Percentiles rank a stretch among this genome's conserved stretches.
Evolutionary conservation across 352 stramenopile species (phyloP).

Genomic region (Pythium periplocum): DNA sequence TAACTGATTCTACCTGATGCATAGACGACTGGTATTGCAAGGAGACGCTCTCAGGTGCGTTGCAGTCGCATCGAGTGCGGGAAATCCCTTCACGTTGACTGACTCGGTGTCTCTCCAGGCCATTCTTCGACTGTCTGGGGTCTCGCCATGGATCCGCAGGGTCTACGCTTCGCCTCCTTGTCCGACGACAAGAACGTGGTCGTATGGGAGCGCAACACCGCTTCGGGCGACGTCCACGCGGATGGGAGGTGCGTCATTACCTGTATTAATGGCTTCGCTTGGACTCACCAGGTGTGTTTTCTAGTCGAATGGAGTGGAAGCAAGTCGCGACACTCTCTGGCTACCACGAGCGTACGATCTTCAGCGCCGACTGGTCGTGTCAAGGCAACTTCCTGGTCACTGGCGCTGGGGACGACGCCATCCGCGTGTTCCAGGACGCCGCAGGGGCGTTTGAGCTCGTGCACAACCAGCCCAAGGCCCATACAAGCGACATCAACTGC

Average conservation of each 20-base stretch:
- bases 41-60: conserved; percentile 78
- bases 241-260: conserved; percentile 33
- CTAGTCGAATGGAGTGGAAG: conserved; percentile 74
- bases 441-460: conserved; percentile 59
- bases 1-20: background rate
- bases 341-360: conserved; percentile 89
- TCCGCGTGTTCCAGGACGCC: conserved; percentile 82
- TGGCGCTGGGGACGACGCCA: conserved; percentile 87
- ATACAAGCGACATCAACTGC: conserved; percentile 77
- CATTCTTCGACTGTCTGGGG: conserved; percentile 96
- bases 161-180: conserved; percentile 78
- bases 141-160: conserved; percentile 73
- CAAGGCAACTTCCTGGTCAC: conserved; percentile 86
- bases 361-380: conserved; percentile 90
- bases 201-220: conserved; percentile 87
- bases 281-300: background rate
- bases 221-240: conserved; percentile 39
- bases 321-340: conserved; percentile 73
- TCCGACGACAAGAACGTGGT: conserved; percentile 92
- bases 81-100: background rate
- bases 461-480: conserved; percentile 49
- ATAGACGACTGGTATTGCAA: conserved; percentile 96
- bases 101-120: conserved; percentile 12
- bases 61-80: too few species aligned
- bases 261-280: background rate